phyloP scores from a whole-genome alignment of 345 rosid species.

The Excoecaria agallocha region DNA sequence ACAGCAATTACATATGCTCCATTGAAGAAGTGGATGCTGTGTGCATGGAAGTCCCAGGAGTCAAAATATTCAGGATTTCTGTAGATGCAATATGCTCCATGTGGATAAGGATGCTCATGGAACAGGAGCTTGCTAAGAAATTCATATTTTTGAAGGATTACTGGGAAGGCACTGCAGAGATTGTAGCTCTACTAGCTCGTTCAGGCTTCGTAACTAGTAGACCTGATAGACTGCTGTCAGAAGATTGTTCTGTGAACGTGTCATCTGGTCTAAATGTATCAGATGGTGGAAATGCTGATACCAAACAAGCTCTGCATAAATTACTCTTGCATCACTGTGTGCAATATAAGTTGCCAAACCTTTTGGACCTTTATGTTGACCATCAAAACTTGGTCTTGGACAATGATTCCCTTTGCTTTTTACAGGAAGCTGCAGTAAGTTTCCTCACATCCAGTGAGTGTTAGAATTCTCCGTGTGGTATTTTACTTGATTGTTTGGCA shows the following conservation, averaged over 20 bases:
- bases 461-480: slow-evolving; percentile 19
- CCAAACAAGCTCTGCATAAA: slow-evolving; percentile 64
- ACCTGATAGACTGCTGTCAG: slow-evolving; percentile 30
- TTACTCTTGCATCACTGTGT: slow-evolving; percentile 59
- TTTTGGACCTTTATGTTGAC: slow-evolving; percentile 86
- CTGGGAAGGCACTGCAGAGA: slow-evolving; percentile 78
- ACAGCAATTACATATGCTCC: slow-evolving; percentile 56
- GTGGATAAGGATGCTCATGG: slow-evolving; percentile 77
- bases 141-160: slow-evolving; percentile 72
- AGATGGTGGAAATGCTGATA: slow-evolving; percentile 39
- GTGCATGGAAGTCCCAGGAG: slow-evolving; percentile 75
- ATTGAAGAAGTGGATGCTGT: slow-evolving; percentile 75
- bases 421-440: slow-evolving; percentile 89
- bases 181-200: slow-evolving; percentile 71
- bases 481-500: slow-evolving; percentile 10
- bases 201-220: slow-evolving; percentile 64
- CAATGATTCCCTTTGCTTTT: slow-evolving; percentile 47
- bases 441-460: slow-evolving; percentile 28
- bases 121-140: slow-evolving; percentile 81
- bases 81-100: slow-evolving; percentile 48
- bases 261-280: slow-evolving; percentile 46
- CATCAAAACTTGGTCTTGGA: slow-evolving; percentile 63
- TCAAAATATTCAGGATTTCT: slow-evolving; percentile 65
- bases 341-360: slow-evolving; percentile 71
- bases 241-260: slow-evolving; percentile 42